Evolutionary conservation across 2,329 filamentous ascomycete species (phyloP), one percentile per base, ranked within the genome.

Genomic region (Calonectria pteridis): DNA sequence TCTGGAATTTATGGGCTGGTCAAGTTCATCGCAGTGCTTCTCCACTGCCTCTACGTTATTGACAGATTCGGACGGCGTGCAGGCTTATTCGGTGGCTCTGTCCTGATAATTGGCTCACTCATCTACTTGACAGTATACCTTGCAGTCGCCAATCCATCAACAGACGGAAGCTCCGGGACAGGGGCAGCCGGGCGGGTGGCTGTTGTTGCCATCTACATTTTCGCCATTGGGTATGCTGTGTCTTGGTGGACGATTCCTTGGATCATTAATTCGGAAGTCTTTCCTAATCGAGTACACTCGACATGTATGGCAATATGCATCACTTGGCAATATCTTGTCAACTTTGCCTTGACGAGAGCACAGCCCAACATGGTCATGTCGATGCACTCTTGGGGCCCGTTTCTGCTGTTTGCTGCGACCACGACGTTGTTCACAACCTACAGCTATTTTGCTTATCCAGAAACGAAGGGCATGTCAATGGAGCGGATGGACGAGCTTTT

Each of bases 351-450:
- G 33, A 62, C 69, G 18, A 58, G 28, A 50, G 69, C 69, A 33
- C 69, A 72, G n/a, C 69, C 69, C 6, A 72, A 72, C 43, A 72
- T 72, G 69, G 69, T 72, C 53, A 72, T 72, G n/a, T 18, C 53
- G 6, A 72, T 72, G 50, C 69, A 72, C 55, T 37, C 69, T 40
- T 71, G 69, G 69, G 69, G 69, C 1, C 69, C 69, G 28, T 72
- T 72, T 23, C 37, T 72, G 3, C 69, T 72, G 18, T 72, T 72
- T 33, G 43, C 69, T 23, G 35, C 37, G 11, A 40, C 55, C 13
- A 72, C 69, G 6, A 62, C 51, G 16, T 46, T 50, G 4, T 50
- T 67, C 7, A 72, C 69, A 23, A 46, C 33, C 26, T 67, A 72
- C 63, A 67, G 63, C 29, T 72, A 62, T 26, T 72, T 72, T 29